Evolutionary conservation across 805 yeast genomes (phyloP).

Genomic region (Candida manassasensis): DNA sequence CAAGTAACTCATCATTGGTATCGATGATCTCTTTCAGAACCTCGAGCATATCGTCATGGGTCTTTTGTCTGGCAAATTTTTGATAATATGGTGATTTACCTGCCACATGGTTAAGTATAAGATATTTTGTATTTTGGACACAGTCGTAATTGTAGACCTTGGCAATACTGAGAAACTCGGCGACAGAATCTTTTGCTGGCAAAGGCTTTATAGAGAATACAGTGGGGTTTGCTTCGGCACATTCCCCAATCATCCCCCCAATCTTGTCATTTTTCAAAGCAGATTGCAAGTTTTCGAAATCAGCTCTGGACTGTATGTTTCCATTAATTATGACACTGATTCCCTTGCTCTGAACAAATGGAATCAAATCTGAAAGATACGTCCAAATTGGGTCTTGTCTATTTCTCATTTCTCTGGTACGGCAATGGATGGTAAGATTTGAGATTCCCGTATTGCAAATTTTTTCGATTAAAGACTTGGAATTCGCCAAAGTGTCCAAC

Average conservation of each 20-base stretch:
- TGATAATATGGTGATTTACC: conserved; percentile 64
- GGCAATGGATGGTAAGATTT: conserved; percentile 86
- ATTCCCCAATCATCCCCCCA: conserved; percentile 94
- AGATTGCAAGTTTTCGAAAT: conserved; percentile 48
- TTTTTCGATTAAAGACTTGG: conserved; percentile 50
- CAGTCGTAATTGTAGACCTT: conserved; percentile 51
- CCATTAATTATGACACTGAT: conserved; percentile 85
- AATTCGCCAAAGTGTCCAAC: conserved; percentile 52
- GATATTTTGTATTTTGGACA: conserved; percentile 74
- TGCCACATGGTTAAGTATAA: conserved; percentile 73
- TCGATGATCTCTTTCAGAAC: conserved; percentile 29
- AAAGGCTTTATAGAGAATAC: conserved; percentile 49
- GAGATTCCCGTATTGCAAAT: conserved; percentile 70
- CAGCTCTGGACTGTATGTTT: conserved; percentile 51
- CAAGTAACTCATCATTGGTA: conserved; percentile 33
- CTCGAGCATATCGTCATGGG: conserved; percentile 44
- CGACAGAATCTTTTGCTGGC: conserved; percentile 53
- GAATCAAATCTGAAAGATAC: conserved; percentile 57
- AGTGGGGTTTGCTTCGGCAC: conserved; percentile 84
- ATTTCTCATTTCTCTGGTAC: conserved; percentile 84
- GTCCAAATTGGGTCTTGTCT: conserved; percentile 76
- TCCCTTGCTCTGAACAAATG: conserved; percentile 54
- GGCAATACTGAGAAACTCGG: conserved; percentile 55
- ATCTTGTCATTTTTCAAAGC: conserved; percentile 48
- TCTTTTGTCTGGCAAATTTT: conserved; percentile 46